Percentiles rank a stretch among this genome's conserved stretches.
These are phyloP conservation scores for Globisporangium camurandrum DNA, from an alignment of 352 stramenopile genomes.

Conservation along the genomic window DNA sequence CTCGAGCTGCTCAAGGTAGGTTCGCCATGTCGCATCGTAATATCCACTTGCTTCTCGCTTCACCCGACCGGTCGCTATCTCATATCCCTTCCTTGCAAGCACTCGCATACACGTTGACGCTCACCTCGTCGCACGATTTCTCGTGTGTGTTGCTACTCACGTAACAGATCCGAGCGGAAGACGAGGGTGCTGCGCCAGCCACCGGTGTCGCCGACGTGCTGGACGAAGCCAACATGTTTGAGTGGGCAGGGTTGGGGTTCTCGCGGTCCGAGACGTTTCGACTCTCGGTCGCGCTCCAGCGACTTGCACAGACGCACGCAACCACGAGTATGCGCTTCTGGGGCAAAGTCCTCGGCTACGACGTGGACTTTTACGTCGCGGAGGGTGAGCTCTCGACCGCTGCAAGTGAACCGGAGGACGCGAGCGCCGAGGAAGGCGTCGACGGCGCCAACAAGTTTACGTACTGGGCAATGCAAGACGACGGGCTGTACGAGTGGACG, in stretches of 20 bases:
- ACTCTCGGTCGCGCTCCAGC: constrained; percentile 52
- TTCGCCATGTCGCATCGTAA: neutral
- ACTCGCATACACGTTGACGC: neutral
- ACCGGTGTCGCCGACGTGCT: constrained; percentile 52
- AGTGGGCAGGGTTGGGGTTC: constrained; percentile 72
- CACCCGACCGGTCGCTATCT: neutral
- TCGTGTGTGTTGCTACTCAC: neutral
- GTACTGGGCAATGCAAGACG: constrained; percentile 86
- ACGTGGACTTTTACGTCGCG: constrained; percentile 76
- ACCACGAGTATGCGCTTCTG: constrained; percentile 81
- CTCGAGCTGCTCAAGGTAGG: constrained; percentile 49
- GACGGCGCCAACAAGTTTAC: constrained; percentile 83
- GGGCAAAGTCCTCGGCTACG: constrained; percentile 77
- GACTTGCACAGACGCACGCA: constrained; percentile 40
- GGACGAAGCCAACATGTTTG: constrained; percentile 80
- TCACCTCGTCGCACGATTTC: neutral
- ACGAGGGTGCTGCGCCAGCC: constrained; percentile 28
- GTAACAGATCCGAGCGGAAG: constrained; percentile 35
- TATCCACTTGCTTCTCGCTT: neutral
- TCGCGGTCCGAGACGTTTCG: constrained; percentile 70
- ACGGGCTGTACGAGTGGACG: constrained; percentile 74
- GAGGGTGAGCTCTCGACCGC: constrained; percentile 52
- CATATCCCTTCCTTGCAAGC: neutral
- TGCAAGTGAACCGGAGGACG: constrained; percentile 51
- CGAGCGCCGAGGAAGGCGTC: constrained; percentile 54